Percentiles rank a stretch among this genome's conserved stretches.
phyloP scores from a whole-genome alignment of 2,329 filamentous ascomycete species.

The Scedosporium aurantiacum region DNA sequence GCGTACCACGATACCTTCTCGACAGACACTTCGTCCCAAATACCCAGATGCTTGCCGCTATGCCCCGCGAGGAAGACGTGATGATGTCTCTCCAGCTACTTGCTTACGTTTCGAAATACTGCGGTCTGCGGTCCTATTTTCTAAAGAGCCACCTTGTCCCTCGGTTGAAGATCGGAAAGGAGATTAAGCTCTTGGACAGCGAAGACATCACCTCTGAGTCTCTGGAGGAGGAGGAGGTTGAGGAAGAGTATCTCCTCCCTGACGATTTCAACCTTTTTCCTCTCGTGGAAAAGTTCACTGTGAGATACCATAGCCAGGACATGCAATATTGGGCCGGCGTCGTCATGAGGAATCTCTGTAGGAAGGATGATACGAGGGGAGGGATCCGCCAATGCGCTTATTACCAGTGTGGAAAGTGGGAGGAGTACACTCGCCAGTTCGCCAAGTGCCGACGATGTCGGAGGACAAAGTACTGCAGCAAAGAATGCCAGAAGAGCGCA shows the following conservation, averaged over 20 bases:
- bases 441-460: constrained; percentile 94
- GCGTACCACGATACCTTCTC: constrained; percentile 67
- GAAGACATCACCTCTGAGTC: constrained; percentile 29
- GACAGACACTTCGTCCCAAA: constrained; percentile 61
- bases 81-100: constrained; percentile 95
- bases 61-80: constrained; percentile 95
- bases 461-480: constrained; percentile 98
- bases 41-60: constrained; percentile 70
- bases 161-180: constrained; percentile 77
- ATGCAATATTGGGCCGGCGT: constrained; percentile 99
- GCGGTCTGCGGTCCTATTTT: constrained; percentile 89
- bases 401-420: constrained; percentile 97
- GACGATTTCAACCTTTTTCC: constrained; percentile 99
- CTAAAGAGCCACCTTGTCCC: constrained; percentile 91
- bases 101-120: constrained; percentile 97
- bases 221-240: constrained; percentile 45
- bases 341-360: constrained; percentile 96
- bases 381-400: constrained; percentile 96
- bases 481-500: constrained; percentile 97
- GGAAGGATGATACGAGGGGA: constrained; percentile 89
- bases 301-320: constrained; percentile 85
- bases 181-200: constrained; percentile 69
- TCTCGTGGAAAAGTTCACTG: constrained; percentile 94
- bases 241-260: constrained; percentile 80
- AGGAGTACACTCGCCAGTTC: constrained; percentile 91